A percentile compares a stretch with the other conserved stretches of the same genome.
Evolutionary conservation across 768 basidiomycete genomes (phyloP).

Genomic region (Boletus tylopilopsis): DNA sequence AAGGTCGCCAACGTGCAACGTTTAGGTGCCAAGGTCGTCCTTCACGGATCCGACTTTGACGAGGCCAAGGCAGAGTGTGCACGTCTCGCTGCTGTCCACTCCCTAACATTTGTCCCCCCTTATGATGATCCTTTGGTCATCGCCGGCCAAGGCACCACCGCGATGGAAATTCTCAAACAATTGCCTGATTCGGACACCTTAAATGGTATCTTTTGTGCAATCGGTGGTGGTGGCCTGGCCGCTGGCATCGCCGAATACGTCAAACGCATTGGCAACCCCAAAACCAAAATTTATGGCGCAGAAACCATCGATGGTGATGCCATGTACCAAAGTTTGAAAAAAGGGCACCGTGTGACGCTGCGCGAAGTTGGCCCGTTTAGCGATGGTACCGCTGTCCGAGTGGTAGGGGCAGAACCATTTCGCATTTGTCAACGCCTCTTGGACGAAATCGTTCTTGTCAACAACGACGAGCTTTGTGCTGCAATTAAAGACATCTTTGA

Average conservation of each 20-base stretch:
- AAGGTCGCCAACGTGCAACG: slow-evolving; percentile 95
- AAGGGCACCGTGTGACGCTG: slow-evolving; percentile 79
- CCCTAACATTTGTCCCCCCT: slow-evolving; percentile 89
- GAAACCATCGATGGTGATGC: slow-evolving; percentile 96
- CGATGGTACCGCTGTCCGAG: slow-evolving; percentile 95
- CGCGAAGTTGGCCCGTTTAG: slow-evolving; percentile 93
- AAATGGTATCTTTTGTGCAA: slow-evolving; percentile 83
- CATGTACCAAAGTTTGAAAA: slow-evolving; percentile 78
- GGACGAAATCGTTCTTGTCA: slow-evolving; percentile 78
- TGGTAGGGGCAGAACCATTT: slow-evolving; percentile 94
- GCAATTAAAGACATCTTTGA: slow-evolving; percentile 99
- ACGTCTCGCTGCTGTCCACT: slow-evolving; percentile 70
- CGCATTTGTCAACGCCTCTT: slow-evolving; percentile 83
- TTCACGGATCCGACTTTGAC: slow-evolving; percentile 92
- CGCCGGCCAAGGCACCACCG: slow-evolving; percentile 94
- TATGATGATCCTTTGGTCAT: slow-evolving; percentile 97
- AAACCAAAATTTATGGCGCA: slow-evolving; percentile 80
- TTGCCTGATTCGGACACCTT: slow-evolving; percentile 67
- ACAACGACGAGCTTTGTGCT: slow-evolving; percentile 97
- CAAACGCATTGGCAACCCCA: slow-evolving; percentile 85
- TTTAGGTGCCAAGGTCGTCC: slow-evolving; percentile 89
- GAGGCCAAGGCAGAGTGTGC: slow-evolving; percentile 94
- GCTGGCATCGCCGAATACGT: slow-evolving; percentile 91
- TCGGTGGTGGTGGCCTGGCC: slow-evolving; percentile 92
- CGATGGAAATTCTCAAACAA: slow-evolving; percentile 94